phyloP scores from a whole-genome alignment of 441 rosid species.

The Capsella rubella region DNA sequence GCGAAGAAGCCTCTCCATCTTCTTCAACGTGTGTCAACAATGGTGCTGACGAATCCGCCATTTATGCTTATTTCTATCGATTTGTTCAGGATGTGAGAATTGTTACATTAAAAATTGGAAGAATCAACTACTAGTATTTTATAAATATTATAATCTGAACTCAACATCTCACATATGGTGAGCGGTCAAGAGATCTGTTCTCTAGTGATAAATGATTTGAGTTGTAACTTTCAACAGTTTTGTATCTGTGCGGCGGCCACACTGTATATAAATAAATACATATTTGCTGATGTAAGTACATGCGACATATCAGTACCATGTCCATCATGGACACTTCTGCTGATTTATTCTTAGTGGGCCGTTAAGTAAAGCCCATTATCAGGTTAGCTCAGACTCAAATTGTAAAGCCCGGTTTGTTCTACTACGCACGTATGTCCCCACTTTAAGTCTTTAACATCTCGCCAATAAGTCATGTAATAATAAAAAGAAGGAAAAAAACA shows the following conservation, averaged over 20 bases:
- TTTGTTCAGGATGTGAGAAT: conserved; percentile 12
- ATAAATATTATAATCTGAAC: neutral
- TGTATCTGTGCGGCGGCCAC: neutral
- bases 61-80: conserved; percentile 8
- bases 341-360: neutral
- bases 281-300: conserved; percentile 7
- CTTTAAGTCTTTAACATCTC: conserved; percentile 6
- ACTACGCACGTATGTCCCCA: conserved; percentile 18
- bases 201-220: neutral
- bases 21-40: conserved; percentile 30
- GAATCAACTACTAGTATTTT: neutral
- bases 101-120: neutral
- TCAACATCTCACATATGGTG: conserved; percentile 1
- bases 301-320: neutral
- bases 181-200: conserved; percentile 31
- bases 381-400: neutral
- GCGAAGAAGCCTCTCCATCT: conserved; percentile 8
- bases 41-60: conserved; percentile 27
- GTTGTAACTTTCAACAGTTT: neutral
- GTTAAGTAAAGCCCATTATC: conserved; percentile 3
- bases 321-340: neutral
- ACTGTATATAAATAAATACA: neutral
- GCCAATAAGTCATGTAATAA: conserved; percentile 8
- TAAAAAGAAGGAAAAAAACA: neutral
- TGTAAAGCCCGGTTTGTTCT: neutral